Conservation (phyloP, 176 grass and related monocot species). For the Avena atlantica region DNA sequence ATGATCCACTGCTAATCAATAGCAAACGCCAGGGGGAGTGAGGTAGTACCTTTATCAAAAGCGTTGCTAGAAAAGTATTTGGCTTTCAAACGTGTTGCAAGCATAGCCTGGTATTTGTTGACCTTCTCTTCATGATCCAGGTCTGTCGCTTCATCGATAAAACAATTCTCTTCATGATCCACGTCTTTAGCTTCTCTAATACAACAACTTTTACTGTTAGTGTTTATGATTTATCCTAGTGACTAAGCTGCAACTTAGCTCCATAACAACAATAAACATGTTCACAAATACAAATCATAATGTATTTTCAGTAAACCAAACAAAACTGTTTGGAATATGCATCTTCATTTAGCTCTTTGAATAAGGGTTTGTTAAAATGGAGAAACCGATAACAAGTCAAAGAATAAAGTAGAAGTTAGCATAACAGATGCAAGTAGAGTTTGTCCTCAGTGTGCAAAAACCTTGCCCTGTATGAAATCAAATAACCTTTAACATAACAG, state of each 20-base stretch:
- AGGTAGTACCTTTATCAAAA: slow-evolving; percentile 46
- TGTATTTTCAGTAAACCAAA: background rate
- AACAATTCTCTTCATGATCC: slow-evolving; percentile 43
- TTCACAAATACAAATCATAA: background rate
- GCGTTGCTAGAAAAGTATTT: slow-evolving; percentile 70
- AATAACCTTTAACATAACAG: background rate
- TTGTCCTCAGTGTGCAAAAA: background rate
- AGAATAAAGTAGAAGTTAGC: background rate
- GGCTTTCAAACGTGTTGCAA: slow-evolving; percentile 63
- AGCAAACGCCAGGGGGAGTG: slow-evolving; percentile 20
- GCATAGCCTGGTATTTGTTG: slow-evolving; percentile 52
- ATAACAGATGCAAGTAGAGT: background rate
- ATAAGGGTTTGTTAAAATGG: slow-evolving; percentile 6
- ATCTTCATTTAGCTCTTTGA: slow-evolving; percentile 1
- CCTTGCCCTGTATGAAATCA: background rate
- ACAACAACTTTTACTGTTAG: background rate
- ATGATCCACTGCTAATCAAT: slow-evolving; percentile 18
- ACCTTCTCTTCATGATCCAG: slow-evolving; percentile 50
- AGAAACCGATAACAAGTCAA: background rate
- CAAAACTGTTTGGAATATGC: background rate
- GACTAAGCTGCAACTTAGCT: slow-evolving; percentile 23
- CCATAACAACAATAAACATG: background rate
- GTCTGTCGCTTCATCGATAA: slow-evolving; percentile 17
- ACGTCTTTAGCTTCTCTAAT: slow-evolving; percentile 12
- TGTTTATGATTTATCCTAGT: slow-evolving; percentile 18